Evolutionary conservation across 2,329 filamentous ascomycete genomes (phyloP), one percentile per base, ranked within the genome.

Genomic region (Stemphylium beticola): DNA sequence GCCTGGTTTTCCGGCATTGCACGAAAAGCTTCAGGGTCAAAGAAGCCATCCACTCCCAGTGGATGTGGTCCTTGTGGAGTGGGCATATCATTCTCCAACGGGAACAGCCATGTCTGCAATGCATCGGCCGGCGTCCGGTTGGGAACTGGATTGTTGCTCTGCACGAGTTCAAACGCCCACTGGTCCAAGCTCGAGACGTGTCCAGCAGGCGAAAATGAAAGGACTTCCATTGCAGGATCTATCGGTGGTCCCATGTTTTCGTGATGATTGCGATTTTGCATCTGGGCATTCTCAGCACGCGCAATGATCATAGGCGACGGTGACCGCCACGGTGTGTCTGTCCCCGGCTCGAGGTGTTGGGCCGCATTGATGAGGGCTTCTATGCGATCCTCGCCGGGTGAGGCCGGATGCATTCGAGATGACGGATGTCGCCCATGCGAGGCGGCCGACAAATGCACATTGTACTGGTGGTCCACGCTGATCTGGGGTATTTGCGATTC

Each of bases 321-420:
- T 4, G 72, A 72, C 33, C 67, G 67, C 72, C 72, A 75, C 22
- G 72, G 62, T 15, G 72, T 64, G 42, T 74, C 69, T 42, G 60
- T 48, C 7, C 65, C 56, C 9, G 72, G 71, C 44, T 73, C 72
- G 17, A 75, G 68, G 37, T 73, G 69, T 47, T 74, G 71, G 15
- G 72, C 72, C 37, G 72, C 72, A 44, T 75, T 75, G 58, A 75
- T 71, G 31, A 75, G 69, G 11, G 72, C 71, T 58, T 75, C 72
- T 57, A 75, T 61, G n/a, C 71, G 66, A 49, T 67, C 68, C 50
- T 74, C 71, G 44, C 61, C 67, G 20, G 71, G 68, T 11, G 70
- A 68, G 7, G 58, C 51, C 20, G 67, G 58, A 31, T 70, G 63
- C 36, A 57, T 26, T 45, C 52, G 49, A 42, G 44, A 61, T 32